Conservation (phyloP, 2,329 filamentous ascomycete species). For the Pseudopyricularia cyperi region DNA sequence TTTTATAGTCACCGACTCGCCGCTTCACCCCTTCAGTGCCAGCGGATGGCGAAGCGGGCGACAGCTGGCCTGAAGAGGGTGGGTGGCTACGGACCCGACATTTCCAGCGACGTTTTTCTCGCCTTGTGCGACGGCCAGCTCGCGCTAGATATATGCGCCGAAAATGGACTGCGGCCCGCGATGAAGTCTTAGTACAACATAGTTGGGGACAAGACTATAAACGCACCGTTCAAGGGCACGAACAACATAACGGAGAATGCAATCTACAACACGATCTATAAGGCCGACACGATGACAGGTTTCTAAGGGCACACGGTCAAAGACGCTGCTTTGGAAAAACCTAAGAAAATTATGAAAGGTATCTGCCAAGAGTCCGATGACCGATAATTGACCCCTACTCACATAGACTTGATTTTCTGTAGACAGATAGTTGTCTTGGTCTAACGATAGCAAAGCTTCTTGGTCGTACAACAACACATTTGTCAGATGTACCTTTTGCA, state of each 20-base stretch:
- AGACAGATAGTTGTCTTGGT: too few species aligned
- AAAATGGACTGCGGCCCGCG: conserved; percentile 5
- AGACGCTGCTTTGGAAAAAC: conserved; percentile 4
- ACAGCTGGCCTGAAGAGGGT: conserved; percentile 48
- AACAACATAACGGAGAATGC: conserved; percentile 53
- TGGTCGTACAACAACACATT: not conserved
- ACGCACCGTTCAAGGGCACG: conserved; percentile 46
- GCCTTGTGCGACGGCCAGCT: conserved; percentile 52
- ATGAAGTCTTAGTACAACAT: not conserved
- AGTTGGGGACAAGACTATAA: conserved; percentile 45
- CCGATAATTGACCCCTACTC: not conserved
- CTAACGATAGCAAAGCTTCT: not conserved
- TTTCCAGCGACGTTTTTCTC: conserved; percentile 54
- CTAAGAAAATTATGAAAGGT: conserved; percentile 11
- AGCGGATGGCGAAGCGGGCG: conserved; percentile 20
- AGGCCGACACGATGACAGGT: conserved; percentile 45
- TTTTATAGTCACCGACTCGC: conserved; percentile 37
- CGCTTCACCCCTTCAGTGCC: conserved; percentile 22
- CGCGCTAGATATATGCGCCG: conserved; percentile 23
- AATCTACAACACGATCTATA: conserved; percentile 51
- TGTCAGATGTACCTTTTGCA: not conserved
- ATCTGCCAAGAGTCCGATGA: conserved; percentile 2
- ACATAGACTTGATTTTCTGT: too few species aligned
- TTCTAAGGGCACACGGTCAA: conserved; percentile 23
- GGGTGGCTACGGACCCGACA: conserved; percentile 47